phyloP scores from a whole-genome alignment of 2,329 filamentous ascomycete genomes.

The Stachybotrys echinatus region DNA sequence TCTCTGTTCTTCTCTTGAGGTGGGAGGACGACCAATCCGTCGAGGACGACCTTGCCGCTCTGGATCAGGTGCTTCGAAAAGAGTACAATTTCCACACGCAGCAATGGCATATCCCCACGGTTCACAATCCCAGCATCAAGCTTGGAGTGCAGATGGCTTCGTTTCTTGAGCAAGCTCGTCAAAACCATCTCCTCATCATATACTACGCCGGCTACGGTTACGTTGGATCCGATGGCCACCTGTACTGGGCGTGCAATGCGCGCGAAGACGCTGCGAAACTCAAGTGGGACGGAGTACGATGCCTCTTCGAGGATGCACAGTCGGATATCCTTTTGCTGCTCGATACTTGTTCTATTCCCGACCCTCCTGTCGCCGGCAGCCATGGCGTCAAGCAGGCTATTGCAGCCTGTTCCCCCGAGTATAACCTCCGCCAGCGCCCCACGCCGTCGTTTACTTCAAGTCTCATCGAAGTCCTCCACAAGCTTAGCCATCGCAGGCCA shows the following conservation, averaged over 20 bases:
- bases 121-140: constrained; percentile 55
- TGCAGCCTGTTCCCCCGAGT: constrained; percentile 51
- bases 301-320: constrained; percentile 56
- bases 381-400: constrained; percentile 58
- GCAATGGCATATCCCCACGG: constrained; percentile 55
- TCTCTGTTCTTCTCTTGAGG: constrained; percentile 54
- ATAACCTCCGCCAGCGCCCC: constrained; percentile 35
- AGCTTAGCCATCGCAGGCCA: constrained; percentile 45
- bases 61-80: constrained; percentile 54
- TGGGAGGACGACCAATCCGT: constrained; percentile 57
- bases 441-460: constrained; percentile 54
- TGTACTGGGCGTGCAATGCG: constrained; percentile 60
- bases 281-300: constrained; percentile 59
- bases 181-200: constrained; percentile 57
- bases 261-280: constrained; percentile 54
- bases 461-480: constrained; percentile 49
- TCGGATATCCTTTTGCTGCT: constrained; percentile 59
- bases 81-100: constrained; percentile 57
- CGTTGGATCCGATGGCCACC: constrained; percentile 51
- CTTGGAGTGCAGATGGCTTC: constrained; percentile 55
- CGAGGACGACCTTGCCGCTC: constrained; percentile 46
- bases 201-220: constrained; percentile 61
- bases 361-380: constrained; percentile 43
- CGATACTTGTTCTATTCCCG: constrained; percentile 54
- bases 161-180: constrained; percentile 52